Percentiles rank a stretch among this genome's conserved stretches.
Evolutionary conservation across 768 basidiomycete species (phyloP).

Genomic region (Russula ochroleuca): DNA sequence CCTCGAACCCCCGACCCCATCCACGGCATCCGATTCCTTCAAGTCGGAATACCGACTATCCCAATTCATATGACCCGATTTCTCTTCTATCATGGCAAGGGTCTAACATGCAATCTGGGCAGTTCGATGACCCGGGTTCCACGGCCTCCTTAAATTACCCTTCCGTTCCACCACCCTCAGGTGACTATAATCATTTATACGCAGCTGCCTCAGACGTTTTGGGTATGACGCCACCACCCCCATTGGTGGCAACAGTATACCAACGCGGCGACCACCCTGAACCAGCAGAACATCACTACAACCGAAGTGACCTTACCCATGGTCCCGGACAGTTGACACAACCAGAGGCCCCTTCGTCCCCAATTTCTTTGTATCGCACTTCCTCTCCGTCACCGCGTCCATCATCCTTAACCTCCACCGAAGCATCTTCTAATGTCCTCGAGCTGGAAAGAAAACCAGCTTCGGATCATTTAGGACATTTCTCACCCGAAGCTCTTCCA

Average conservation of each 20-base stretch:
- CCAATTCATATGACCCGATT: constrained; percentile 10
- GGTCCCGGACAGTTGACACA: constrained; percentile 25
- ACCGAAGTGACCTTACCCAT: constrained; percentile 2
- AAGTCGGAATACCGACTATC: constrained; percentile 10
- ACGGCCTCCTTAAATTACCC: background rate
- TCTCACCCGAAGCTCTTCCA: constrained; percentile 51
- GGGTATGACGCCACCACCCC: constrained; percentile 70
- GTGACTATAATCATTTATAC: constrained; percentile 57
- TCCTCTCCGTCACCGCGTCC: constrained; percentile 14
- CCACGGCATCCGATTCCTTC: background rate
- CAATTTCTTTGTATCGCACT: constrained; percentile 8
- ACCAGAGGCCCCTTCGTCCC: constrained; percentile 2
- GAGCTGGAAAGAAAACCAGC: constrained; percentile 58
- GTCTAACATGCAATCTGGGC: constrained; percentile 5
- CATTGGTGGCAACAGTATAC: constrained; percentile 30
- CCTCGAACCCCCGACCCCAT: constrained; percentile 38
- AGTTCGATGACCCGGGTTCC: constrained; percentile 8
- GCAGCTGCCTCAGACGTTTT: constrained; percentile 77
- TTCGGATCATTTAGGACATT: constrained; percentile 55
- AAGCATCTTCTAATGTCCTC: constrained; percentile 32
- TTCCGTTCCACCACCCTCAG: constrained; percentile 30
- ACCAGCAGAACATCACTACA: constrained; percentile 18
- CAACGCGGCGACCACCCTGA: constrained; percentile 23
- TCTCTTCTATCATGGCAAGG: constrained; percentile 1
- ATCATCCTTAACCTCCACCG: constrained; percentile 27